These are phyloP conservation scores for Botryotinia narcissicola DNA, from an alignment of 2,329 filamentous ascomycete species.

Conservation along the genomic window DNA sequence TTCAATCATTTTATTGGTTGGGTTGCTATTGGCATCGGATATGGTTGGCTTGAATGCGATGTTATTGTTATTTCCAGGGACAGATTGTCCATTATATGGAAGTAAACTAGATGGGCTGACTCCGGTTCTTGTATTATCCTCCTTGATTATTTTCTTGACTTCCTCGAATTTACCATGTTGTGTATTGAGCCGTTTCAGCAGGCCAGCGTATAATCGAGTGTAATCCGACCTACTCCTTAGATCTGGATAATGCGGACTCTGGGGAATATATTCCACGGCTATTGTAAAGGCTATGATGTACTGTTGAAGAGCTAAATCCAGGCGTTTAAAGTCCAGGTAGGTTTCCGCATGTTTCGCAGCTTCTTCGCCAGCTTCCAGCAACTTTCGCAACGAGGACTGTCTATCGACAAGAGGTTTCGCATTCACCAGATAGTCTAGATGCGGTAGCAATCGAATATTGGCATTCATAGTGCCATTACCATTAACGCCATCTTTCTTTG, in stretches of 20 bases:
- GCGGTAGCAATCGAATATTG: conserved; percentile 39
- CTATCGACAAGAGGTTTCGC: conserved; percentile 38
- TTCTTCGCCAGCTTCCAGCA: conserved; percentile 53
- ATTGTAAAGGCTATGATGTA: conserved; percentile 82
- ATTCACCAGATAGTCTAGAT: conserved; percentile 45
- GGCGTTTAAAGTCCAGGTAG: conserved; percentile 60
- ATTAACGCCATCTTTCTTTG: conserved; percentile 20
- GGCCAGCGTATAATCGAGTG: conserved; percentile 47
- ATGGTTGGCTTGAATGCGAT: conserved; percentile 17
- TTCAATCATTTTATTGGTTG: not conserved
- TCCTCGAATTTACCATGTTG: conserved; percentile 52
- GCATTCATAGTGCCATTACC: conserved; percentile 27
- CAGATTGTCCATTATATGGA: not conserved
- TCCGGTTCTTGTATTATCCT: conserved; percentile 62
- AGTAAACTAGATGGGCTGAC: conserved; percentile 38
- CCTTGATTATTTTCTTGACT: conserved; percentile 59
- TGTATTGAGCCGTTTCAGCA: conserved; percentile 51
- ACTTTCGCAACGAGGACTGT: conserved; percentile 49
- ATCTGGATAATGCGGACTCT: conserved; percentile 69
- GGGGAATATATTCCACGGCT: conserved; percentile 70
- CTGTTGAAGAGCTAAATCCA: conserved; percentile 76
- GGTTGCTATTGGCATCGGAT: not conserved
- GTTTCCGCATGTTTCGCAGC: conserved; percentile 60
- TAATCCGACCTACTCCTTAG: conserved; percentile 56
- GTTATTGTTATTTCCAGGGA: conserved; percentile 21